Evolutionary conservation across 2,329 filamentous ascomycete species (phyloP).

Genomic region (Cercospora brassicicola): DNA sequence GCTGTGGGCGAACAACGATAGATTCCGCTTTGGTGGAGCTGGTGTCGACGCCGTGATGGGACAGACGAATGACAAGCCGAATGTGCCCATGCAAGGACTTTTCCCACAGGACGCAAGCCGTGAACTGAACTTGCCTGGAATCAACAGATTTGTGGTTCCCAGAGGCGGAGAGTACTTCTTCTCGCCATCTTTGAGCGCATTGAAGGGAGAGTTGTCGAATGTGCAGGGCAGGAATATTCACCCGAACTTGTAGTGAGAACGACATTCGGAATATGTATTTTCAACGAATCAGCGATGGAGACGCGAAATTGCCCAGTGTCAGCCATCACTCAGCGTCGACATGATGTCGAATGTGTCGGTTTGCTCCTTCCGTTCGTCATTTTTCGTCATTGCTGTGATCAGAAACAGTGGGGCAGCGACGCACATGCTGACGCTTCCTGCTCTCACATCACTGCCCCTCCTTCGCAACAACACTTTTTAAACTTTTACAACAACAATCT

Average conservation of each 20-base stretch:
- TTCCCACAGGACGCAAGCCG: constrained; percentile 31
- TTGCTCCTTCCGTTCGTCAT: neutral
- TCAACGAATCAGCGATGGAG: neutral
- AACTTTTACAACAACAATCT: constrained; percentile 1
- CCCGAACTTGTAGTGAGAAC: constrained; percentile 11
- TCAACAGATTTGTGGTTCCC: constrained; percentile 44
- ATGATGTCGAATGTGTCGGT: constrained; percentile 2
- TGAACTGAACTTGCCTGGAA: constrained; percentile 25
- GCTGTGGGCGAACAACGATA: constrained; percentile 31
- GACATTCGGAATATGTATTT: neutral
- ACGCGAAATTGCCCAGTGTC: neutral
- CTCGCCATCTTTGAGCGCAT: constrained; percentile 43
- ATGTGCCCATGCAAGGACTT: constrained; percentile 32
- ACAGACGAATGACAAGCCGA: constrained; percentile 26
- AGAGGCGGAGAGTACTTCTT: constrained; percentile 52
- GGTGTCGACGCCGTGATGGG: constrained; percentile 45
- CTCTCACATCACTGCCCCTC: constrained; percentile 5
- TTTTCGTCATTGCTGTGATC: constrained; percentile 7
- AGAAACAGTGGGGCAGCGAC: neutral
- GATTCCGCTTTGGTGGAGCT: constrained; percentile 32
- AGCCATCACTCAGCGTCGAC: constrained; percentile 7
- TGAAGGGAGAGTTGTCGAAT: constrained; percentile 26
- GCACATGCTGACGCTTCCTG: constrained; percentile 4
- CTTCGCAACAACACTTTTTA: constrained; percentile 6
- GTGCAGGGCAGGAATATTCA: constrained; percentile 20